Base-by-base conservation (phyloP, 805 yeast genomes). In the Tetrapisispora arboricola region DNA sequence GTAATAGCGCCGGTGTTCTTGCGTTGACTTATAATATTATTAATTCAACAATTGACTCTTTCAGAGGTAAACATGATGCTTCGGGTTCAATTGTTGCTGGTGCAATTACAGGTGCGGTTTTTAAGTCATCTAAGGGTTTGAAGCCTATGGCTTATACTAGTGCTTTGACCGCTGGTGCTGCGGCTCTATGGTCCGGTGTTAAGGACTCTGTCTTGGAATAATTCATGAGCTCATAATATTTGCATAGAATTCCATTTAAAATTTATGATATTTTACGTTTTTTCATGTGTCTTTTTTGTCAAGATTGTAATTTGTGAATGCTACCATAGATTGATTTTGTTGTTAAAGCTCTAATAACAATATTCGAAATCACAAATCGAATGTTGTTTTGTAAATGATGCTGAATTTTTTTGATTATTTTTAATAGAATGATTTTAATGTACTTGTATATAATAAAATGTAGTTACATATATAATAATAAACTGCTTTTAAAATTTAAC, bases 1-100 rank as follows among this genome's bases (percentile, higher is more conserved):
- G 97, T 53, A 92, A 92, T 69, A 79, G 82, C 40, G 94, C 95
- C 13, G 98, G 96, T 67, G 94, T 87, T 17, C 71, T 92, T 51
- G 96, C 96, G 19, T 66, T 92, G 54, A 74, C 83, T 49, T 92
- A 92, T 67, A 92, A 92, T 67, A 62, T 90, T 50, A 71, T 85
- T 51, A 88, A 87, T 64, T 76, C 92, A 22, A 60, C 80, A 10
- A 69, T 92, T 49, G 97, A 85, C 62, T 71, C 74, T 32, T 58
- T 80, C 41, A 80, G 96, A 66, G 96, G 94, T 40, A 76, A 78
- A 63, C 96, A 90, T 63, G 97, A 90, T 64, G 80, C 80, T 53
- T 59, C 66, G 39, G 90, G 90, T 65, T 83, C 96, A 10, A 61
- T 92, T 32, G 83, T 73, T 15, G 84, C 96, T 1, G 98, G 98